Evolutionary conservation across 768 basidiomycete genomes (phyloP).

Genomic region (Candolleomyces aberdarensis): DNA sequence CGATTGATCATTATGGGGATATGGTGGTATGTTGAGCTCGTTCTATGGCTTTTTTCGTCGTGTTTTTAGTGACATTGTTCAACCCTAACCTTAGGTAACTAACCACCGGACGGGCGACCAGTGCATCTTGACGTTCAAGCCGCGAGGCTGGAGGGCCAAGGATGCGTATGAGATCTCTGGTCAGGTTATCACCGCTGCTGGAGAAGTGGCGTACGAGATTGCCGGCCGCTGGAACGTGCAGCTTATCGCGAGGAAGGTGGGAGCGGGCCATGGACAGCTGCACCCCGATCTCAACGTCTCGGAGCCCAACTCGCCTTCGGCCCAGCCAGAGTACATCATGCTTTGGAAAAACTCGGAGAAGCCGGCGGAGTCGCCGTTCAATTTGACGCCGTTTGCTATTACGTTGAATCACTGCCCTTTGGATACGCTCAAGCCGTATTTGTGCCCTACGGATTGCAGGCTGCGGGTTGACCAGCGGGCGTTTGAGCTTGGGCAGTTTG

Average conservation of each 20-base stretch:
- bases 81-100: slow-evolving; percentile 46
- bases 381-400: slow-evolving; percentile 91
- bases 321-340: slow-evolving; percentile 70
- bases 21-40: slow-evolving; percentile 62
- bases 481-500: slow-evolving; percentile 87
- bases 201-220: slow-evolving; percentile 77
- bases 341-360: slow-evolving; percentile 95
- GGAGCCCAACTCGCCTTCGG: slow-evolving; percentile 38
- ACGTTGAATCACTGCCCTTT: slow-evolving; percentile 86
- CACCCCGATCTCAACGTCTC: slow-evolving; percentile 69
- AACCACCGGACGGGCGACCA: slow-evolving; percentile 90
- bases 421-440: slow-evolving; percentile 61
- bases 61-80: neutral
- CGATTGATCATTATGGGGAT: slow-evolving; percentile 92
- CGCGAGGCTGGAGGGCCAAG: slow-evolving; percentile 89
- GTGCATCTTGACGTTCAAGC: slow-evolving; percentile 92
- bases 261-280: slow-evolving; percentile 54
- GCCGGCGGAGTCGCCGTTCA: slow-evolving; percentile 76
- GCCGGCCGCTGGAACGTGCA: slow-evolving; percentile 96
- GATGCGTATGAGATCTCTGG: slow-evolving; percentile 94
- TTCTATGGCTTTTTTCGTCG: slow-evolving; percentile 14
- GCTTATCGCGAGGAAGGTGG: slow-evolving; percentile 77
- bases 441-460: slow-evolving; percentile 91
- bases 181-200: slow-evolving; percentile 63
- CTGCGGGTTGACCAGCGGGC: slow-evolving; percentile 91